Conservation (phyloP, 1,139 yeast genomes). For the Kazachstania sp. region DNA sequence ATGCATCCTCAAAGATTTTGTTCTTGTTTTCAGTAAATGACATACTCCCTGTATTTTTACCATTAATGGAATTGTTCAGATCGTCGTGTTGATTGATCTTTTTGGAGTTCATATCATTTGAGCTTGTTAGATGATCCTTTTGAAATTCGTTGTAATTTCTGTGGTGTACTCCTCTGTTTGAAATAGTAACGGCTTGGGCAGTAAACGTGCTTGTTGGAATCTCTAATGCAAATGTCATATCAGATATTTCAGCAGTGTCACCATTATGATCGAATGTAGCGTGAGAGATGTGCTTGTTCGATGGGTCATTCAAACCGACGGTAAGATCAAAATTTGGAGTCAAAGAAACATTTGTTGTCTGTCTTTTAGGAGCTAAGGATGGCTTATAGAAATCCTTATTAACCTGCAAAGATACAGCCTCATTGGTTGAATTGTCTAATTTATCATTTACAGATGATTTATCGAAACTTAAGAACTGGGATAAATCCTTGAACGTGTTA, state of each 20-base stretch:
- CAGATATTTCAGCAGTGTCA: slow-evolving; percentile 18
- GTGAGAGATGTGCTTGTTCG: background rate
- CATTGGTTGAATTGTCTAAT: background rate
- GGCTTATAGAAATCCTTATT: background rate
- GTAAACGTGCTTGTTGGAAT: slow-evolving; percentile 23
- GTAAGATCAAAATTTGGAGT: slow-evolving; percentile 10
- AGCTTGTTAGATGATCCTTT: background rate
- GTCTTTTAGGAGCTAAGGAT: slow-evolving; percentile 8
- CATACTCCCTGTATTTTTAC: background rate
- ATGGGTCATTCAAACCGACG: slow-evolving; percentile 8
- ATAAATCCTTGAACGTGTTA: slow-evolving; percentile 24
- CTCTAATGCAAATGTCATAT: slow-evolving; percentile 25
- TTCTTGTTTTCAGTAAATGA: slow-evolving; percentile 8
- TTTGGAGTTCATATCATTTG: background rate
- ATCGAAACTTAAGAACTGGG: slow-evolving; percentile 14
- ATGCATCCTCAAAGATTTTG: slow-evolving; percentile 29
- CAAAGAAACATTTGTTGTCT: slow-evolving; percentile 13
- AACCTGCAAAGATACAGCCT: background rate
- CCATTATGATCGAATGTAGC: slow-evolving; percentile 4
- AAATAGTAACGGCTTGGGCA: slow-evolving; percentile 23
- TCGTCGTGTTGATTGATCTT: background rate
- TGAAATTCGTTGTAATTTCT: background rate
- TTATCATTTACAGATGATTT: background rate
- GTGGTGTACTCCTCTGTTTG: slow-evolving; percentile 1
- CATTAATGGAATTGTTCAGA: background rate